Percentiles rank a stretch among this genome's conserved stretches.
phyloP scores from a whole-genome alignment of 345 rosid genomes.

The Populus euphratica region DNA sequence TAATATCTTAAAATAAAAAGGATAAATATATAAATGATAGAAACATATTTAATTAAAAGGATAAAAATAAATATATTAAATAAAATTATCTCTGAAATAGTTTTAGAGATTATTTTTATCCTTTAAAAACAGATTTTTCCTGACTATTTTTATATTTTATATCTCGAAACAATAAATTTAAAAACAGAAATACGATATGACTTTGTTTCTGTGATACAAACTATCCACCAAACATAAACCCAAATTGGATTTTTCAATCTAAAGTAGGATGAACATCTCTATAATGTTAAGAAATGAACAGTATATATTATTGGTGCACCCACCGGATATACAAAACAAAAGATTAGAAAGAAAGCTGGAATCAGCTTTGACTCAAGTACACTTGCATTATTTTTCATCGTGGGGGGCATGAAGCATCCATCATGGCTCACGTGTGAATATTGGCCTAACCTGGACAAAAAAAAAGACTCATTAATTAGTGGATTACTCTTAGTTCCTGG shows the following conservation, averaged over 20 bases:
- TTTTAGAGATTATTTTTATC: too few relatives aligned
- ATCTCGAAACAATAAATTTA: too few relatives aligned
- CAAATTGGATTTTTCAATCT: not conserved
- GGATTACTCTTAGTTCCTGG: too few relatives aligned
- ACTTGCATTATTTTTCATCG: not conserved
- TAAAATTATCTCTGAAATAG: too few relatives aligned
- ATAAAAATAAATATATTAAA: too few relatives aligned
- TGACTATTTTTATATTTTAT: too few relatives aligned
- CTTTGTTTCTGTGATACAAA: not conserved
- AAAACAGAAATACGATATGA: not conserved
- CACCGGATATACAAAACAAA: slow-evolving; percentile 12
- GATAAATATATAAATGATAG: too few relatives aligned
- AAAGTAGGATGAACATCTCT: not conserved
- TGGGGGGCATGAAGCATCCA: slow-evolving; percentile 11
- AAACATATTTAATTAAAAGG: too few relatives aligned
- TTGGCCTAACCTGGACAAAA: not conserved
- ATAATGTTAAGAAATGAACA: not conserved
- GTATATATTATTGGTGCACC: slow-evolving; percentile 19
- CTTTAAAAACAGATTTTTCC: too few relatives aligned
- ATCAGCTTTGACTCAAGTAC: slow-evolving; percentile 9
- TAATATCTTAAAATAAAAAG: too few relatives aligned
- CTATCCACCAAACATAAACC: not conserved
- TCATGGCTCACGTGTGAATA: slow-evolving; percentile 20
- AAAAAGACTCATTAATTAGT: not conserved
- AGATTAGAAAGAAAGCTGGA: slow-evolving; percentile 3